Base-by-base conservation (phyloP, 805 yeast genomes). In the Deakozyma indianensis region DNA sequence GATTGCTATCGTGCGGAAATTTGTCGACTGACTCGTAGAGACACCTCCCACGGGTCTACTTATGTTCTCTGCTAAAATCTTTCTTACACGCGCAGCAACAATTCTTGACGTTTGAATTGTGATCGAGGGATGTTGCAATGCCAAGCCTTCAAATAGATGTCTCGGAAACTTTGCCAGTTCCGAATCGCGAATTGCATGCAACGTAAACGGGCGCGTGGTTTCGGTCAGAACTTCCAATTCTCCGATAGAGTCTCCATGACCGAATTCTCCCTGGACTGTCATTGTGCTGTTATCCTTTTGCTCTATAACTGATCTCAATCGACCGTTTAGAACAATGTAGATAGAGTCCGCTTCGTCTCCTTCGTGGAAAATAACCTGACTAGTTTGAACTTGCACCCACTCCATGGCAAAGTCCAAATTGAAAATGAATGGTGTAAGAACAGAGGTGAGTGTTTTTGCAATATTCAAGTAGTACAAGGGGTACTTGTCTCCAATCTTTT, bases 81-180 rank as follows among this genome's bases (percentile, higher is more conserved):
- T 52, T 43, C 51, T 48, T 20, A 62, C 56, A 41, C 62, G 75
- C 22, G 72, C 68, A 0, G 96, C 97, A 7, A 90, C 94, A 49
- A 87, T 73, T 59, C 95, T 66, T 0, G 95, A 80, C 2, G 90
- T 87, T 56, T 85, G 83, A 47, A 92, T 82, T 78, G 94, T 85
- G 29, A 90, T 80, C 0, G 94, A 75, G 1, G 98, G 97, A 56
- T 84, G 81, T 51, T 80, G 83, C 41, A 83, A 61, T 0, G 95
- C 86, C 25, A 90, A 68, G 57, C 83, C 74, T 52, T 88, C 96
- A 62, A 92, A 88, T 45, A 92, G 67, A 0, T 87, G 75, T 64
- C 95, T 74, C 15, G 98, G 97, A 45, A 90, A 83, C 58, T 96
- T 71, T 0, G 95, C 96, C 23, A 90, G 69, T 61, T 92, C 98